These are phyloP conservation scores for Parsonsia alboflavescens DNA, from an alignment of 257 asterid genomes.

Conservation along the genomic window DNA sequence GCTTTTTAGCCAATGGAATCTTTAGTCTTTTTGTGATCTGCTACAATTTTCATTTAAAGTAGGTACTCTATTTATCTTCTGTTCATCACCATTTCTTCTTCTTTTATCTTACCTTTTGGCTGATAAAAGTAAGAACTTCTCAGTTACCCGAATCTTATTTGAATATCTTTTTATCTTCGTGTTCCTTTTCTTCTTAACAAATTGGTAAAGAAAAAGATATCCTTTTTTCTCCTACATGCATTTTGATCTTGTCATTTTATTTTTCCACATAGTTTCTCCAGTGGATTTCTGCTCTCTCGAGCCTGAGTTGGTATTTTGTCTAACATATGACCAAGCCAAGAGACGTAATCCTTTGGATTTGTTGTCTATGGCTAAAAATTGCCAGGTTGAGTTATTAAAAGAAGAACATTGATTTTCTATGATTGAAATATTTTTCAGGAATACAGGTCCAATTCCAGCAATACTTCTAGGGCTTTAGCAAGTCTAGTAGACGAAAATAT, in stretches of 20 bases:
- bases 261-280: neutral
- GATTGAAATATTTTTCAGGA: neutral
- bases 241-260: neutral
- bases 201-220: neutral
- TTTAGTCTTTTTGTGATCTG: neutral
- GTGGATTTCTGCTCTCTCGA: neutral
- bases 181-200: neutral
- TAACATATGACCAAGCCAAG: neutral
- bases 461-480: neutral
- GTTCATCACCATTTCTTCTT: neutral
- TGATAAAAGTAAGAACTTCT: neutral
- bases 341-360: neutral
- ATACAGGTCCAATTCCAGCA: neutral
- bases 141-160: neutral
- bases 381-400: neutral
- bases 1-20: neutral
- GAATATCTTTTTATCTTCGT: neutral
- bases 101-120: neutral
- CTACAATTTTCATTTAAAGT: neutral
- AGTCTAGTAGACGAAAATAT: neutral
- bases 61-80: neutral
- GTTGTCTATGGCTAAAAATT: neutral
- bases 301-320: neutral
- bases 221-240: neutral
- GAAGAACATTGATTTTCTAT: neutral